Percentiles rank a stretch among this genome's conserved stretches.
Conservation (phyloP, 2,329 filamentous ascomycete species). For the Lachnellula arida region DNA sequence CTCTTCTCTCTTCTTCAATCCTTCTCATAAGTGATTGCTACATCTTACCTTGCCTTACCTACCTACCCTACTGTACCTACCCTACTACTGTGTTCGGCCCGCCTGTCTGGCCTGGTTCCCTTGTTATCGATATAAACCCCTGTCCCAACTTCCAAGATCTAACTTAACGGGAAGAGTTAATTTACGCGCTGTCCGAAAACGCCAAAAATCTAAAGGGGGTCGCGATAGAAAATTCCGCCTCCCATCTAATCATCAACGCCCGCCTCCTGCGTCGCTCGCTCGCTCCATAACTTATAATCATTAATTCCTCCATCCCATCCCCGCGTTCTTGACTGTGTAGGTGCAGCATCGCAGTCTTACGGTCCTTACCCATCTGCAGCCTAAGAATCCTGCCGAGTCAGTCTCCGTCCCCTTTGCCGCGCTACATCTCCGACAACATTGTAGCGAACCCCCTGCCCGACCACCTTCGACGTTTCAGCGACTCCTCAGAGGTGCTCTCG, state of each 20-base stretch:
- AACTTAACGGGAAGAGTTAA: not conserved
- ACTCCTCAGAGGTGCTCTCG: not conserved
- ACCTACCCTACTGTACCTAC: too few relatives aligned
- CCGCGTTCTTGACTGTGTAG: slow-evolving; percentile 3
- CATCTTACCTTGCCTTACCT: too few relatives aligned
- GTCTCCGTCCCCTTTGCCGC: not conserved
- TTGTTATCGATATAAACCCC: not conserved
- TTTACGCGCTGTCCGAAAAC: slow-evolving; percentile 6
- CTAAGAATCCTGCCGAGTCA: not conserved
- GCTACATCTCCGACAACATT: slow-evolving; percentile 1
- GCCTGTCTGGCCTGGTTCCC: not conserved
- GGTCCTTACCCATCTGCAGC: slow-evolving; percentile 18
- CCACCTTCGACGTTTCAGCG: slow-evolving; percentile 12
- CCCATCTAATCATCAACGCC: not conserved
- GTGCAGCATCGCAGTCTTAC: slow-evolving; percentile 15
- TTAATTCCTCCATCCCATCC: not conserved
- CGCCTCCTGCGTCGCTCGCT: not conserved
- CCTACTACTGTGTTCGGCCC: too few relatives aligned
- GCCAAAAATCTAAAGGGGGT: not conserved
- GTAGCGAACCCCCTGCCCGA: slow-evolving; percentile 16
- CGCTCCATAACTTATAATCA: not conserved
- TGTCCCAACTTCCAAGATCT: not conserved
- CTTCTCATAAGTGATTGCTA: too few relatives aligned
- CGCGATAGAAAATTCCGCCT: slow-evolving; percentile 1
- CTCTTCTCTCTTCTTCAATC: not conserved